phyloP scores from a whole-genome alignment of 2,329 filamentous ascomycete species.

The Immersiporthe knoxdaviesiana region DNA sequence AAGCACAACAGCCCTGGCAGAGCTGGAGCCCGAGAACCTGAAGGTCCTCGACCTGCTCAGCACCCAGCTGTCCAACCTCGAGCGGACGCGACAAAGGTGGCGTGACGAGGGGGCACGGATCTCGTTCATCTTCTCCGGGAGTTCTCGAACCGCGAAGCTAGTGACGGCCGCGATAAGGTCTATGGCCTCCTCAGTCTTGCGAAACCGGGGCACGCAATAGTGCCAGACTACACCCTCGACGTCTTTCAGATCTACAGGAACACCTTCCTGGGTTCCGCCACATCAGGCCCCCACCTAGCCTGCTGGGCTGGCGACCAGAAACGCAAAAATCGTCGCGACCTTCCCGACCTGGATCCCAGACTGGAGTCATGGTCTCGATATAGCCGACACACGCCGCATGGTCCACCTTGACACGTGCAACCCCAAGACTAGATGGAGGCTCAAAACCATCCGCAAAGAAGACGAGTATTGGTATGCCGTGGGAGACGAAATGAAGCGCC shows the following conservation, averaged over 20 bases:
- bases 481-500: neutral
- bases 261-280: neutral
- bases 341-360: constrained; percentile 25
- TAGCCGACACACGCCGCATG: constrained; percentile 16
- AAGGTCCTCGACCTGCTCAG: constrained; percentile 10
- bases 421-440: neutral
- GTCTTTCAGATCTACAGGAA: neutral
- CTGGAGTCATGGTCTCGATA: constrained; percentile 14
- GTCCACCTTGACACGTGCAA: neutral
- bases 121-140: constrained; percentile 16
- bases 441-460: neutral
- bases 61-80: constrained; percentile 5
- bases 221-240: constrained; percentile 3
- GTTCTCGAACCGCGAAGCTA: constrained; percentile 17
- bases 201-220: neutral
- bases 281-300: neutral
- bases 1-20: neutral
- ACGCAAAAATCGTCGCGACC: constrained; percentile 11
- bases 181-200: constrained; percentile 21
- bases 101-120: neutral
- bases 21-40: constrained; percentile 12
- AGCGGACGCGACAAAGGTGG: constrained; percentile 11
- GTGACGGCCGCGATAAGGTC: constrained; percentile 23
- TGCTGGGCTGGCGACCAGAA: constrained; percentile 22
- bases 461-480: neutral